A percentile compares a stretch with the other conserved stretches of the same genome.
Conservation (phyloP, 495 filamentous ascomycete genomes). For the Aspergillus indologenus region DNA sequence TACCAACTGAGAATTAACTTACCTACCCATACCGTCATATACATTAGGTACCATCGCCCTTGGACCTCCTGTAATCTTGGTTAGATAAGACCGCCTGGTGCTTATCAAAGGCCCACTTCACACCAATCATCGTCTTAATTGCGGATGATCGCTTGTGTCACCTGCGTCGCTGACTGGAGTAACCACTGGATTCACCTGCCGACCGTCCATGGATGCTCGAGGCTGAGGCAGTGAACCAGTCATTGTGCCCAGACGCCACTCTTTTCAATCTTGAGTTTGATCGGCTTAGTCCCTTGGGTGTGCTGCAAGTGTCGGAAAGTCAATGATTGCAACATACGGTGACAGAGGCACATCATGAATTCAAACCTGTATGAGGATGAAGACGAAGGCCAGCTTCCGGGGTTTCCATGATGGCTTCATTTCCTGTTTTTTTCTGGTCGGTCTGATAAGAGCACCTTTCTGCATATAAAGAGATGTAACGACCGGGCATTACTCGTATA, state of each 20-base stretch:
- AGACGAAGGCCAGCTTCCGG: background rate
- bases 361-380: background rate
- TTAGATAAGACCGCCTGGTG: background rate
- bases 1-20: conserved; percentile 6
- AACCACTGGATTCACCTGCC: background rate
- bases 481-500: background rate
- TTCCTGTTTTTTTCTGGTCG: background rate
- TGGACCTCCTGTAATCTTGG: background rate
- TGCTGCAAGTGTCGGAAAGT: background rate
- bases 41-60: background rate
- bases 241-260: background rate
- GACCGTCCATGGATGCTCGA: conserved; percentile 1
- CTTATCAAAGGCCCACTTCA: background rate
- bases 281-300: background rate
- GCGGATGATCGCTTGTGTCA: conserved; percentile 1
- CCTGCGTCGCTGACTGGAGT: conserved; percentile 5
- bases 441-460: background rate
- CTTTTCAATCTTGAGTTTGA: background rate
- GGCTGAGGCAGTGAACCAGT: background rate
- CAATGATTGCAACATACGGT: background rate
- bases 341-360: background rate
- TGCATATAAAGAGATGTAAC: background rate
- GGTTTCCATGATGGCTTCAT: background rate
- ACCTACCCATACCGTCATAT: too few species aligned
- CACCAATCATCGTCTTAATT: background rate